Evolutionary conservation across 2,329 filamentous ascomycete genomes (phyloP), one percentile per base, ranked within the genome.

Genomic region (Dothistroma septosporum): DNA sequence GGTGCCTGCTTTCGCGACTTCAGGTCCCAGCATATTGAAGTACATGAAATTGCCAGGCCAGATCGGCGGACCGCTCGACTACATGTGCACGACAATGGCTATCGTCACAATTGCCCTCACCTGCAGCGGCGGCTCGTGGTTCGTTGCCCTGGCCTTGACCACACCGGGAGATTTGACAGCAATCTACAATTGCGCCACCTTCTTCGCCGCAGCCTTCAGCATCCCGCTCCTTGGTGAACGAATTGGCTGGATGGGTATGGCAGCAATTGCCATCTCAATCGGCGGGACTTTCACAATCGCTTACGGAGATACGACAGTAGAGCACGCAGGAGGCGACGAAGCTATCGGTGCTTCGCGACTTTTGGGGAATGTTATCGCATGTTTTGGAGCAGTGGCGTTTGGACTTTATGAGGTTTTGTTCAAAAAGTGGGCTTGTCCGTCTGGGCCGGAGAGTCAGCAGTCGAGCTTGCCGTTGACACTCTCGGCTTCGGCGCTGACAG

Each of bases 141-240:
- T 73, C 65, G 53, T 70, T 4, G 61, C 71, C 3, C 61, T 74
- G 22, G 65, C 64, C 19, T 61, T 72, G 12, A 74, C 72, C 19
- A 74, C 72, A 9, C 72, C 72, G 1, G 69, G 68, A 16, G 72
- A 74, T 63, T 60, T 73, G 33, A 73, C 71, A 28, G 72, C 72
- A 6, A 74, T 74, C 59, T 73, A 73, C 69, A 74, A 74, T 56
- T 70, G 67, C 60, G 65, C 69, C n/a, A 73, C 70, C 1, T 73
- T 74, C 64, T 74, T 74, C 56, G 72, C 72, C 12, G 71, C 71
- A 5, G 69, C 66, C 0, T 74, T 74, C 62, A 67, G 63, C 46
- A 67, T 73, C 0, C 72, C 72, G 2, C 56, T 74, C 4, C 61
- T 74, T 19, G 67, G 66, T 28, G 70, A 74, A 53, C 67, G 62